These are phyloP conservation scores for Globisporangium yorkense DNA, from an alignment of 352 stramenopile species.

Conservation along the genomic window DNA sequence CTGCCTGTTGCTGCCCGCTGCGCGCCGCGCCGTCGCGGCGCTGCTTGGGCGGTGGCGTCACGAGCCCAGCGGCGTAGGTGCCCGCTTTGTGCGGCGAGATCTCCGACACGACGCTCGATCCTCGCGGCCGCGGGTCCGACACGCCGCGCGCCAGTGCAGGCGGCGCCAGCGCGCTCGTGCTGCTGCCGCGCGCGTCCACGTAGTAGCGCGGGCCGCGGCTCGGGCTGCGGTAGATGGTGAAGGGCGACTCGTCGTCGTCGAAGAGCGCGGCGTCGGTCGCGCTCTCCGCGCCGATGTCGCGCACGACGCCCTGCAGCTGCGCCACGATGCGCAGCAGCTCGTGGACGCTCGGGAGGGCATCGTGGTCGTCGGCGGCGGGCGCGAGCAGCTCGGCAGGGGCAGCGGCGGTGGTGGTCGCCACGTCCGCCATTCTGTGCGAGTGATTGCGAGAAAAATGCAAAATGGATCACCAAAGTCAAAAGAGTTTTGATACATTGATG, in stretches of 20 bases:
- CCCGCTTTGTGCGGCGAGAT: constrained; percentile 9
- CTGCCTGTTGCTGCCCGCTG: too few species aligned
- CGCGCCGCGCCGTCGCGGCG: constrained; percentile 2
- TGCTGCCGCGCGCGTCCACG: constrained; percentile 6
- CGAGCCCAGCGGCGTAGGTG: constrained; percentile 16
- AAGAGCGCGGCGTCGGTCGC: constrained; percentile 7
- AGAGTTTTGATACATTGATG: too few species aligned
- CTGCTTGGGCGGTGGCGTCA: constrained; percentile 25
- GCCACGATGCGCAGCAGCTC: constrained; percentile 52
- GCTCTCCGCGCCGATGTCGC: constrained; percentile 19
- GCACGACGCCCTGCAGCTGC: constrained; percentile 37
- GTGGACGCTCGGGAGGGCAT: constrained; percentile 37
- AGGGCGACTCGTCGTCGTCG: constrained; percentile 16
- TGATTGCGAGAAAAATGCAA: too few species aligned
- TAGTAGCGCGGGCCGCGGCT: constrained; percentile 14
- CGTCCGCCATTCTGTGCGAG: not conserved
- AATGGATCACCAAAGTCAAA: too few species aligned
- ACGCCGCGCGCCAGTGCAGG: constrained; percentile 8
- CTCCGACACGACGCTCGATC: constrained; percentile 10
- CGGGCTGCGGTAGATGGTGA: constrained; percentile 26
- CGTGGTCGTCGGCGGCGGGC: not conserved
- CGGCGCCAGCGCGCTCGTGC: constrained; percentile 4
- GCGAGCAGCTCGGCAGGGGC: not conserved
- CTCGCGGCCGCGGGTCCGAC: constrained; percentile 10
- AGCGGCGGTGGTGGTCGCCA: not conserved